These are phyloP conservation scores for Echinochloa phyllopogon DNA, from an alignment of 176 grass and related monocot species.

Conservation along the genomic window DNA sequence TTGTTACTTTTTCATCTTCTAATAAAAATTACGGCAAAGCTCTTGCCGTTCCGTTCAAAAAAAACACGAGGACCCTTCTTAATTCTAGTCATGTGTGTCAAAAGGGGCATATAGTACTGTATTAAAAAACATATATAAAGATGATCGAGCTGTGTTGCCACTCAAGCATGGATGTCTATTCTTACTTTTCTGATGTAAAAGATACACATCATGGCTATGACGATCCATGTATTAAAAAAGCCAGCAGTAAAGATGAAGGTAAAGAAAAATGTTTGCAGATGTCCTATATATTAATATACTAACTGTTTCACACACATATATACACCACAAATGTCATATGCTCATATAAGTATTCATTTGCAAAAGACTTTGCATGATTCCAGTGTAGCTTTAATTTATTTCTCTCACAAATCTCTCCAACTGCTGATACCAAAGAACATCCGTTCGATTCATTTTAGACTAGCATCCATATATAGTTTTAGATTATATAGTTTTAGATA, in stretches of 20 bases:
- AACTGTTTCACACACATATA: not conserved
- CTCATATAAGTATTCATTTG: not conserved
- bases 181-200: not conserved
- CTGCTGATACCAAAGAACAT: not conserved
- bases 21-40: too few relatives aligned
- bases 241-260: not conserved
- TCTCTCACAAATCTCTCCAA: not conserved
- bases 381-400: not conserved
- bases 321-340: not conserved
- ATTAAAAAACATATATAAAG: not conserved
- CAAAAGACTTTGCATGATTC: not conserved
- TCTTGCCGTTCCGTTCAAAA: too few relatives aligned
- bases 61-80: slow-evolving; percentile 3
- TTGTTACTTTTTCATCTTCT: too few relatives aligned
- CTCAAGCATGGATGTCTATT: not conserved
- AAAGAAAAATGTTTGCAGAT: not conserved
- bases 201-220: not conserved
- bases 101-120: not conserved
- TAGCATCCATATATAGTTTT: not conserved
- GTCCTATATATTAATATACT: not conserved
- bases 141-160: not conserved
- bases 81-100: not conserved
- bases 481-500: not conserved
- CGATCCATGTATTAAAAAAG: not conserved
- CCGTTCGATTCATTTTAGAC: not conserved